Evolutionary conservation across 257 asterid species (phyloP), one percentile per base, ranked within the genome.

Genomic region (Solanum piurae): DNA sequence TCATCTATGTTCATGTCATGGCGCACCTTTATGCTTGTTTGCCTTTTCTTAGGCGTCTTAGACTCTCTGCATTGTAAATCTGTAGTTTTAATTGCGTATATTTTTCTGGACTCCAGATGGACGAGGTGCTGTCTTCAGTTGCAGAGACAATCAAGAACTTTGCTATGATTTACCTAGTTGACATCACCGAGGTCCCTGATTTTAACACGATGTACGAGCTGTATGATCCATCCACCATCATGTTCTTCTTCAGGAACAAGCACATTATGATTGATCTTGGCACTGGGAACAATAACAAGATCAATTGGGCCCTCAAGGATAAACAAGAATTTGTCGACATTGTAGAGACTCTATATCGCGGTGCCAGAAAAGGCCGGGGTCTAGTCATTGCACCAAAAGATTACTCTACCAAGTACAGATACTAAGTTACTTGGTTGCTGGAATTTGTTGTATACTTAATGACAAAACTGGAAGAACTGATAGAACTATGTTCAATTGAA

Each of bases 221-320:
- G 90, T 97, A 95, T 16, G 99, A 97, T 83, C 98, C 99, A 5
- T 96, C 98, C 18, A 96, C 99, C 0, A 83, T 93, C 74, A 96
- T 96, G 99, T 95, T 96, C 92, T 96, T 96, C 89, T 96, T 96
- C 91, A 94, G 98, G 92, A 96, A 96, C 98, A 96, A 96, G 91
- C 99, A 96, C 91, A 96, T 96, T 29, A 95, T 96, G 99, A 95
- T 96, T 66, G 99, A 96, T 86, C 98, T 95, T 71, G 99, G 98
- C 27, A 96, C 99, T 23, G 98, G 99, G 87, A 96, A 96, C 94
- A 95, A 96, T 91, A 96, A 96, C 93, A 95, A 96, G 92, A 96
- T 96, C 92, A 96, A 93, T 87, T 94, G 98, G 98, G 96, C 98
- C 8, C 86, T 94, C 79, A 94, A 93, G 91, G 98, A 94, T 86